These are phyloP conservation scores for Lactifluus piperatus DNA, from an alignment of 768 basidiomycete genomes.

Conservation along the genomic window DNA sequence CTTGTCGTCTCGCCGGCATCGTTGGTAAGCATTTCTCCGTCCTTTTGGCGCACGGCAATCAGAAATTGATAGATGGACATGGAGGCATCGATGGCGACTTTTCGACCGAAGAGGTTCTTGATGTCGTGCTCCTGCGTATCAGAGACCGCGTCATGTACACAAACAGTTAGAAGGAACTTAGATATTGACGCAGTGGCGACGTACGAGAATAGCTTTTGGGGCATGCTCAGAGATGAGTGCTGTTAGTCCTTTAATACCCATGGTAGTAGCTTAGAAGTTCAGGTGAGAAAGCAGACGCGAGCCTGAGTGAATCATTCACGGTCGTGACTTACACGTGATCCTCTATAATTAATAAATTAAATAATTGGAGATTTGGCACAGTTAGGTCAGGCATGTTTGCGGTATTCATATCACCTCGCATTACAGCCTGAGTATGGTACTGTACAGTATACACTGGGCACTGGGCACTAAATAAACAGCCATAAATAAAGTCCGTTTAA, in stretches of 20 bases:
- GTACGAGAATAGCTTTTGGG: slow-evolving; percentile 61
- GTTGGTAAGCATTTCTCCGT: slow-evolving; percentile 94
- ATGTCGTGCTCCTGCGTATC: slow-evolving; percentile 73
- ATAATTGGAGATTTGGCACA: too few species aligned
- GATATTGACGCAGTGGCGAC: not conserved
- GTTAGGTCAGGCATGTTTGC: too few species aligned
- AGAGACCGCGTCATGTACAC: slow-evolving; percentile 2
- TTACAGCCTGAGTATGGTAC: too few species aligned
- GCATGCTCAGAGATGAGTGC: slow-evolving; percentile 84
- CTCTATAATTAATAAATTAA: too few species aligned
- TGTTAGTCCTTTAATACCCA: slow-evolving; percentile 97
- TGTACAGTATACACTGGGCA: too few species aligned
- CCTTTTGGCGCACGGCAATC: slow-evolving; percentile 92
- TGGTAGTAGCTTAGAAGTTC: slow-evolving; percentile 24
- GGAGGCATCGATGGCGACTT: slow-evolving; percentile 97
- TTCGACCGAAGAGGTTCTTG: slow-evolving; percentile 94
- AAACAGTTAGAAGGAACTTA: too few species aligned
- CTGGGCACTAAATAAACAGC: too few species aligned
- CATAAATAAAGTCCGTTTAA: too few species aligned
- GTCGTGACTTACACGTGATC: too few species aligned
- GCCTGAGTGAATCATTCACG: too few species aligned
- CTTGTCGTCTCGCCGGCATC: slow-evolving; percentile 97
- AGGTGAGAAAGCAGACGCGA: too few species aligned
- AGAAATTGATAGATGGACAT: slow-evolving; percentile 98
- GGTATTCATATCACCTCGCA: too few species aligned